Evolutionary conservation across 163 green algal species (phyloP).

Genomic region (Volvox carteri): DNA sequence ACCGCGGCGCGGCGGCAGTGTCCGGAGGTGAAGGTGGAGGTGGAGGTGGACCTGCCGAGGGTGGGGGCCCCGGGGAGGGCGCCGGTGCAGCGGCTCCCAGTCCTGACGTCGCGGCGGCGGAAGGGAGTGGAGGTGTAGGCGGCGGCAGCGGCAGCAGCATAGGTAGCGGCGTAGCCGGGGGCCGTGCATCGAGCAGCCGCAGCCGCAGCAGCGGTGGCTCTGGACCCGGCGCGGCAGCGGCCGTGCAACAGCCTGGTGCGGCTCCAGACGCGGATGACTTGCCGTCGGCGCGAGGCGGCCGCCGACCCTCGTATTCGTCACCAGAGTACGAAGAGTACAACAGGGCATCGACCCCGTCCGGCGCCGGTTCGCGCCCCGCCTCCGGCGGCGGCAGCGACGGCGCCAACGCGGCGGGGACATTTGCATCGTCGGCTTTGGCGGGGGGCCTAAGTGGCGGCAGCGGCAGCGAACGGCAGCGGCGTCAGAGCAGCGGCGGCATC

Average conservation of each 20-base stretch:
- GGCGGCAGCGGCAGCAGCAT: no score
- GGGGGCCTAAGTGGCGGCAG: not conserved
- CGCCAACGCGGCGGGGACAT: not conserved
- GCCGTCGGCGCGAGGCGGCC: not conserved
- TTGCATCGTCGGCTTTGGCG: not conserved
- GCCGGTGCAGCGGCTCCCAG: no score
- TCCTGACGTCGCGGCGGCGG: no score
- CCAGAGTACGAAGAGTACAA: not conserved
- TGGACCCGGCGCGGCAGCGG: not conserved
- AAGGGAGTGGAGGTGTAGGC: no score
- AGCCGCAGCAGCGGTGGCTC: not conserved
- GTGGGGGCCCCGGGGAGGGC: no score
- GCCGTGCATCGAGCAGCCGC: slow-evolving; percentile 7
- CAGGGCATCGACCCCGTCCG: no score
- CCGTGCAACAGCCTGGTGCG: not conserved
- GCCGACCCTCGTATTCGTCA: not conserved
- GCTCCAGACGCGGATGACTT: not conserved
- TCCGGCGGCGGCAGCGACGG: not conserved
- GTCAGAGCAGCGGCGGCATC: not conserved
- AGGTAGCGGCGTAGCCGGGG: not conserved
- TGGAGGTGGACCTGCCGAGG: no score
- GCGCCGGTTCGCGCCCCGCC: not conserved
- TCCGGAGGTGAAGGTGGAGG: no score
- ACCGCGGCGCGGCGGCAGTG: no score
- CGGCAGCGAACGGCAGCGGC: not conserved